Percentiles rank a stretch among this genome's conserved stretches.
These are phyloP conservation scores for Harringtonia lauricola DNA, from an alignment of 2,329 filamentous ascomycete genomes.

Conservation along the genomic window DNA sequence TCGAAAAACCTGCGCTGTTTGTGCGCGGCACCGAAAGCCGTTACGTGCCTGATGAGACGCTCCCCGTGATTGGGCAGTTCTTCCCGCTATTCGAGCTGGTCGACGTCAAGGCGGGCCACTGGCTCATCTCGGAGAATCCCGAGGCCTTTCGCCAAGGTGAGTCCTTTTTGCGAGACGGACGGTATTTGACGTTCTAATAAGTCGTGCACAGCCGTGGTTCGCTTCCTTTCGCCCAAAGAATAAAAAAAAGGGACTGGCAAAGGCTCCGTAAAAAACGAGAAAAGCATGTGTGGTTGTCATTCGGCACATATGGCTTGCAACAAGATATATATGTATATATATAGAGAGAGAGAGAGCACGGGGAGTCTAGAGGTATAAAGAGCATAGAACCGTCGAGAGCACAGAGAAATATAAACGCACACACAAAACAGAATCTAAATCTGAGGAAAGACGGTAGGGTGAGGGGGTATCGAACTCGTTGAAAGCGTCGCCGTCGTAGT, in stretches of 20 bases:
- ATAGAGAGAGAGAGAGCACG: not conserved
- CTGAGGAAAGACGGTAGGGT: not conserved
- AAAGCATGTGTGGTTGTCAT: too few species aligned
- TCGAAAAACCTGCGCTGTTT: conserved; percentile 70
- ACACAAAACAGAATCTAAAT: not conserved
- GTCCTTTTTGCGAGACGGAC: conserved; percentile 17
- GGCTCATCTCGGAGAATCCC: conserved; percentile 83
- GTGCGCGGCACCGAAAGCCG: conserved; percentile 65
- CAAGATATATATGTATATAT: not conserved
- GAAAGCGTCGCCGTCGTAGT: too few species aligned
- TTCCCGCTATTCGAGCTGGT: conserved; percentile 67
- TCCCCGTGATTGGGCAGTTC: conserved; percentile 71
- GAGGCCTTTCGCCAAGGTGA: conserved; percentile 65
- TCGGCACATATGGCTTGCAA: not conserved
- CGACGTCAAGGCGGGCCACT: conserved; percentile 73
- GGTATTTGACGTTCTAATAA: not conserved
- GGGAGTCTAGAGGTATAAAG: not conserved
- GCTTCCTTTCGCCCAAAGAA: conserved; percentile 22
- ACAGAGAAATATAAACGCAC: not conserved
- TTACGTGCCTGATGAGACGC: conserved; percentile 70
- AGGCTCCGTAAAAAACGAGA: not conserved
- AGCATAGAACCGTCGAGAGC: not conserved
- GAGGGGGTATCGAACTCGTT: too few species aligned
- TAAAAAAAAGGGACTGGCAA: conserved; percentile 4
- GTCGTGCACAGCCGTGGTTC: conserved; percentile 19